Base-by-base conservation (phyloP, 805 yeast species). In the Candida ortonii region DNA sequence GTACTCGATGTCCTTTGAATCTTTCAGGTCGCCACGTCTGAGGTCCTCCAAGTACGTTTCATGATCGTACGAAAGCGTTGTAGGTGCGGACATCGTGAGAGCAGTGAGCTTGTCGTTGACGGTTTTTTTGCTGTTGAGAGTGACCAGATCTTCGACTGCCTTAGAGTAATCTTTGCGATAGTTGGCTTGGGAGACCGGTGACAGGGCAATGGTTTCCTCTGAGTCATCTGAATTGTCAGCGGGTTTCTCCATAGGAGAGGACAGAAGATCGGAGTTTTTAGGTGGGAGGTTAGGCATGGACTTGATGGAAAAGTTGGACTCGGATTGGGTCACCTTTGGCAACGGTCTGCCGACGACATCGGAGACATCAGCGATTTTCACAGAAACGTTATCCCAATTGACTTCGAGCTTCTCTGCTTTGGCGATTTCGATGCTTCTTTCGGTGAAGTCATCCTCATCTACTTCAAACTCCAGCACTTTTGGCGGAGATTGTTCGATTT, bases 21-120 rank as follows among this genome's bases (percentile, higher is more conserved):
- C 55, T 13, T 40, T 29, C 12, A 45, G 20, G 12, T 44, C 44
- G 5, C 50, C 53, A 22, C 49, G 45, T 28, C 43, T 34, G 31
- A 50, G 27, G 24, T 52, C 46, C 36, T 57, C 57, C 25, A 59
- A 15, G 28, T 55, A 59, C 5, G 43, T 31, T 13, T 49, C 52
- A 39, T 58, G 62, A 35, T 57, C 64, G 34, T 49, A 50, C 6
- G 38, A 37, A 18, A 46, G 29, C 6, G 17, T 32, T 13, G 40
- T 30, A 8, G 36, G 14, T 2, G 49, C 50, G 16, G 47, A 16
- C 2, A 56, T 55, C 11, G 72, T 53, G 27, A 64, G 68, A 2
- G 71, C 57, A 36, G 68, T 70, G 36, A 73, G 54, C 46, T 67
- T 70, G 40, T 72, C 70, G 40, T 67, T 67, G 24, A 72, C 51